phyloP scores from a whole-genome alignment of 148 eudicot genomes.

The Amaranthus cruentus region DNA sequence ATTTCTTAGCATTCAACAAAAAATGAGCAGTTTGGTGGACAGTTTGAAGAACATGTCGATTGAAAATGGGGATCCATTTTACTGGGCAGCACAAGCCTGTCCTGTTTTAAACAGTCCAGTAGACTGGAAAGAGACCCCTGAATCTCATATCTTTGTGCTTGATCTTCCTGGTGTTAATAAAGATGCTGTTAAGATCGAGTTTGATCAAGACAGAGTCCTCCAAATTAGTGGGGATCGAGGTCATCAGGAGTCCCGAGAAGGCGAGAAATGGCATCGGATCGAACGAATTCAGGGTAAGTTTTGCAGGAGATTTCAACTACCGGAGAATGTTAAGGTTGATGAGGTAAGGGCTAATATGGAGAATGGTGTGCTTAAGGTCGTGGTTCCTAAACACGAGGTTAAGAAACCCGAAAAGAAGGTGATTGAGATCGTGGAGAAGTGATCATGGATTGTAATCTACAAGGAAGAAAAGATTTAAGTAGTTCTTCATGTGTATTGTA shows the following conservation, averaged over 20 bases:
- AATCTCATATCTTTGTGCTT: slow-evolving; percentile 9
- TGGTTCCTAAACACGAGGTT: slow-evolving; percentile 19
- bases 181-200: slow-evolving; percentile 18
- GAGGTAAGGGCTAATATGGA: slow-evolving; percentile 16
- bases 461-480: too few species aligned
- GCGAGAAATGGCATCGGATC: slow-evolving; percentile 7
- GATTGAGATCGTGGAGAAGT: slow-evolving; percentile 1
- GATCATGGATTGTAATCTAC: neutral
- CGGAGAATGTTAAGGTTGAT: slow-evolving; percentile 11
- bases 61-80: slow-evolving; percentile 11
- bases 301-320: slow-evolving; percentile 17
- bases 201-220: slow-evolving; percentile 5
- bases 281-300: slow-evolving; percentile 15
- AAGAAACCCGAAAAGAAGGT: slow-evolving; percentile 13
- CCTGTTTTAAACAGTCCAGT: slow-evolving; percentile 18
- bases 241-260: neutral
- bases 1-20: neutral
- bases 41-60: slow-evolving; percentile 18
- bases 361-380: slow-evolving; percentile 21
- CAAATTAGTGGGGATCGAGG: slow-evolving; percentile 16
- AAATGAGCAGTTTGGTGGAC: slow-evolving; percentile 10
- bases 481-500: neutral
- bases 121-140: slow-evolving; percentile 25
- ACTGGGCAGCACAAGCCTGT: slow-evolving; percentile 21
- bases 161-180: slow-evolving; percentile 24